Evolutionary conservation across 1,139 yeast species (phyloP).

Genomic region (Candida mesenterica): DNA sequence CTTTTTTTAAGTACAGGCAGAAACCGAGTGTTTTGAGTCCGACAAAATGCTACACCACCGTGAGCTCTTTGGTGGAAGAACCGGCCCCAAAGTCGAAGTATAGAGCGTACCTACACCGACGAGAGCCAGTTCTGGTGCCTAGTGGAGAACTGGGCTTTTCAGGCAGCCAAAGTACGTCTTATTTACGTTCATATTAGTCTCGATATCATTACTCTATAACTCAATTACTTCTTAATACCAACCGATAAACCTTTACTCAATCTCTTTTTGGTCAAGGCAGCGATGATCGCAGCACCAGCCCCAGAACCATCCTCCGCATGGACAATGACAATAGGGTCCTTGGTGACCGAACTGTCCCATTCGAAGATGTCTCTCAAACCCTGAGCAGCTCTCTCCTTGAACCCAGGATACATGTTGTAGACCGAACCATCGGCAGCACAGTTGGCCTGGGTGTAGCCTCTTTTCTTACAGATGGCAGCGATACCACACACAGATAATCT

Average conservation of each 20-base stretch:
- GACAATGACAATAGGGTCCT: conserved; percentile 77
- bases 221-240: conserved; percentile 45
- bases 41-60: no score
- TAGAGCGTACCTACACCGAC: no score
- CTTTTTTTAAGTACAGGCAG: no score
- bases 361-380: conserved; percentile 88
- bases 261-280: conserved; percentile 87
- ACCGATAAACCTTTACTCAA: conserved; percentile 69
- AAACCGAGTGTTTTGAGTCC: no score
- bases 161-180: no score
- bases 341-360: conserved; percentile 55
- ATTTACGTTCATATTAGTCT: no score
- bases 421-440: conserved; percentile 99
- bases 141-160: no score
- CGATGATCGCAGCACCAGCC: conserved; percentile 97
- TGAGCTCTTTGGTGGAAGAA: no score
- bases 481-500: conserved; percentile 93
- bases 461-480: conserved; percentile 90
- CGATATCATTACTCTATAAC: conserved; percentile 1
- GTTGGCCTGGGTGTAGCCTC: conserved; percentile 73
- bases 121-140: no score
- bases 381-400: conserved; percentile 84
- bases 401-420: conserved; percentile 87
- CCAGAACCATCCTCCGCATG: conserved; percentile 99
- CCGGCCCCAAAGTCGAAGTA: no score